These are phyloP conservation scores for Boletus pseudopeckii DNA, from an alignment of 768 basidiomycete genomes.

Conservation along the genomic window DNA sequence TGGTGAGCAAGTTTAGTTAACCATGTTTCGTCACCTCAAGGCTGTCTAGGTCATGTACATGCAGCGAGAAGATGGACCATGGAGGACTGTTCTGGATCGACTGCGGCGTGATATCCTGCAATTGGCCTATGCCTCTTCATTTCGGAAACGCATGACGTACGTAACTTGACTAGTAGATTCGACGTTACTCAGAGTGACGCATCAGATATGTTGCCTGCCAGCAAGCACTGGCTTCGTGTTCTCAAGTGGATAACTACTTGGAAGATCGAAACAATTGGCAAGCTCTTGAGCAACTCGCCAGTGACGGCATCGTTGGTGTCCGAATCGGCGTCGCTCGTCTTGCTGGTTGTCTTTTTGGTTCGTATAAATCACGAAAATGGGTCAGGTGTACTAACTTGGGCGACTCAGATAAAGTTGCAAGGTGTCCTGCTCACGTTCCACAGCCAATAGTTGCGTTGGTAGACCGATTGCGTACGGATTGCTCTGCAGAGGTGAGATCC, in stretches of 20 bases:
- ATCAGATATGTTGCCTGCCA: constrained; percentile 72
- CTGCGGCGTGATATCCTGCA: constrained; percentile 41
- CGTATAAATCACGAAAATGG: constrained; percentile 24
- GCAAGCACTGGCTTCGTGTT: constrained; percentile 48
- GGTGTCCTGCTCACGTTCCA: constrained; percentile 25
- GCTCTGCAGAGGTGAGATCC: constrained; percentile 58
- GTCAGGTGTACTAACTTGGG: constrained; percentile 4
- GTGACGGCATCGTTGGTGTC: constrained; percentile 77
- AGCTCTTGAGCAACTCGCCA: constrained; percentile 51
- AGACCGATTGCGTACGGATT: constrained; percentile 49
- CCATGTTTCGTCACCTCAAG: constrained; percentile 9
- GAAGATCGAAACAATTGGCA: constrained; percentile 46
- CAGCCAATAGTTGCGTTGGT: constrained; percentile 39
- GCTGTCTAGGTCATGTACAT: constrained; percentile 46
- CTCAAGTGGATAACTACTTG: constrained; percentile 34
- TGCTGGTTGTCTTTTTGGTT: constrained; percentile 53
- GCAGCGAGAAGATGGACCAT: constrained; percentile 38
- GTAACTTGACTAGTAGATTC: constrained; percentile 26
- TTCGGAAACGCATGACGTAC: constrained; percentile 71
- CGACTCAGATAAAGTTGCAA: constrained; percentile 13
- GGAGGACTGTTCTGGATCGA: constrained; percentile 33
- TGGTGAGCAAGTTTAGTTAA: constrained; percentile 44
- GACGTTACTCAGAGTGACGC: constrained; percentile 15
- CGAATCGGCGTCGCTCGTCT: constrained; percentile 83
- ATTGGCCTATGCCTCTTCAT: constrained; percentile 45